A percentile compares a stretch with the other conserved stretches of the same genome.
Evolutionary conservation across 2,329 filamentous ascomycete species (phyloP).

Genomic region (Myriosclerotinia duriaeana): DNA sequence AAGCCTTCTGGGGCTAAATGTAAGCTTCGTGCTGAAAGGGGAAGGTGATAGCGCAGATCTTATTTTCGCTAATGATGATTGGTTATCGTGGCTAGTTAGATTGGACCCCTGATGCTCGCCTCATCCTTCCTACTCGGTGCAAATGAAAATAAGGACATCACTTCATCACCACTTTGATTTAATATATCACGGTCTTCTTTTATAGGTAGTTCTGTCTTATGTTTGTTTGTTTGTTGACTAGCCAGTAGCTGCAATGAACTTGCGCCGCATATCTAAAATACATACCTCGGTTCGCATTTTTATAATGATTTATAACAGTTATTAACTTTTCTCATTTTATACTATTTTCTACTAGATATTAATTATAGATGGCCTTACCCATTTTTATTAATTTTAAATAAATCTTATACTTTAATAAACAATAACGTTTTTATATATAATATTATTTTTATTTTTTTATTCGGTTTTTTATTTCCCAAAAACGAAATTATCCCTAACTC

Average conservation of each 20-base stretch:
- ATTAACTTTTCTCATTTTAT: background rate
- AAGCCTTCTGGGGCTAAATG: background rate
- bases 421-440: too few species aligned
- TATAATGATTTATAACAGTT: background rate
- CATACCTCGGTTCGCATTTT: background rate
- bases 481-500: too few species aligned
- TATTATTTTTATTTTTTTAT: too few species aligned
- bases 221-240: too few species aligned
- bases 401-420: too few species aligned
- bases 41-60: background rate
- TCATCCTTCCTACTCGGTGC: background rate
- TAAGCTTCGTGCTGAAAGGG: background rate
- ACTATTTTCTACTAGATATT: background rate
- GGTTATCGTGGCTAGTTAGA: background rate
- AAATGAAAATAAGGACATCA: background rate
- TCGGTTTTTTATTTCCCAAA: too few species aligned
- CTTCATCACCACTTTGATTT: background rate
- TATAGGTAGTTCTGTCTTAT: too few species aligned
- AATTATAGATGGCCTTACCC: too few species aligned
- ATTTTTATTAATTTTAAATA: too few species aligned
- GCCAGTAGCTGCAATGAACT: too few species aligned
- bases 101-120: background rate
- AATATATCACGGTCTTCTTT: background rate
- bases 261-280: too few species aligned
- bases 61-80: background rate